Percentiles rank a stretch among this genome's conserved stretches.
These are phyloP conservation scores for Penicillium diatomitis DNA, from an alignment of 495 filamentous ascomycete genomes.

Conservation along the genomic window DNA sequence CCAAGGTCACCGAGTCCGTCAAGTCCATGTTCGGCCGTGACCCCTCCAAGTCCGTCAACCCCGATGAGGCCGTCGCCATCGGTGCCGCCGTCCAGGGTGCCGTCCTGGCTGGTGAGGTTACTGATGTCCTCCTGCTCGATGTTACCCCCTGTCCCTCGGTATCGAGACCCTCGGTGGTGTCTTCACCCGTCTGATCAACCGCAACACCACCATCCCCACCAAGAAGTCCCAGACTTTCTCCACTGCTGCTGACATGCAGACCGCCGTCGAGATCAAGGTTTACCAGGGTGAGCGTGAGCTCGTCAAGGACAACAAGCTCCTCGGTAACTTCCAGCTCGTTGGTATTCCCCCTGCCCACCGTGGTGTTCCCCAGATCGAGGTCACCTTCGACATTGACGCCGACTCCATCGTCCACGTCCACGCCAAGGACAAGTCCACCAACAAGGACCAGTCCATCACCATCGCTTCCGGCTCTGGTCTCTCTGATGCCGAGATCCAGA, in stretches of 20 bases:
- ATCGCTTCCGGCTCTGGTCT: slow-evolving; percentile 98
- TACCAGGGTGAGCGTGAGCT: slow-evolving; percentile 99
- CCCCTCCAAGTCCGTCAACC: slow-evolving; percentile 97
- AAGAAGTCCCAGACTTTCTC: slow-evolving; percentile 99
- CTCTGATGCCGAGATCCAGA: slow-evolving; percentile 85
- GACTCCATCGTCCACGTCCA: slow-evolving; percentile 98
- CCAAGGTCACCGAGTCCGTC: slow-evolving; percentile 95
- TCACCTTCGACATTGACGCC: slow-evolving; percentile 98
- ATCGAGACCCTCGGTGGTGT: slow-evolving; percentile 99
- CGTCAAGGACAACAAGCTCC: slow-evolving; percentile 96
- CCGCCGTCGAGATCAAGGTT: slow-evolving; percentile 99
- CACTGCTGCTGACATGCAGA: slow-evolving; percentile 98
- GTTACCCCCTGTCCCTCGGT: slow-evolving; percentile 95
- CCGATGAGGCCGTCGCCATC: slow-evolving; percentile 97
- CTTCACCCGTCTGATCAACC: slow-evolving; percentile 98
- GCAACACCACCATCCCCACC: slow-evolving; percentile 98
- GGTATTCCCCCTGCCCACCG: slow-evolving; percentile 96
- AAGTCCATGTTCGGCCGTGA: slow-evolving; percentile 98
- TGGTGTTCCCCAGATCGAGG: slow-evolving; percentile 95
- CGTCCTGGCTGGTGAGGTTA: slow-evolving; percentile 93
- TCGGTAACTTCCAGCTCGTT: slow-evolving; percentile 99
- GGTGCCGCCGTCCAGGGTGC: slow-evolving; percentile 98
- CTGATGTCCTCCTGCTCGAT: slow-evolving; percentile 90
- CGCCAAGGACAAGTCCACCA: slow-evolving; percentile 98
- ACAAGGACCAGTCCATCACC: slow-evolving; percentile 99